Evolutionary conservation across 2,329 filamentous ascomycete species (phyloP).

Genomic region (Clonostachys rosea): DNA sequence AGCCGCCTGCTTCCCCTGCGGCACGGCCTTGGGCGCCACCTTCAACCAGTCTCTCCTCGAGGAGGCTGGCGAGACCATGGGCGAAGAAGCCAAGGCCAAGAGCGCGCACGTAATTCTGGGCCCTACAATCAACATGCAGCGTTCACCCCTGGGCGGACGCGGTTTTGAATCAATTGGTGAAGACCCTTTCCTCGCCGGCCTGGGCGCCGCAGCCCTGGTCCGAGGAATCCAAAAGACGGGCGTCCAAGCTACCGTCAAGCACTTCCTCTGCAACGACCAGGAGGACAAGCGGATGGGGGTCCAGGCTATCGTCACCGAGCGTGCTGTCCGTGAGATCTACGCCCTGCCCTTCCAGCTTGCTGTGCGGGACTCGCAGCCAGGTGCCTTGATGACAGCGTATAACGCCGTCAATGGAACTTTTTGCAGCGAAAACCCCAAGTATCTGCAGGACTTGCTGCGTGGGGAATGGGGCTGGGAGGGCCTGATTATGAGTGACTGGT

Average conservation of each 20-base stretch:
- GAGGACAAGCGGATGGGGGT: slow-evolving; percentile 54
- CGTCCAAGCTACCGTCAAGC: slow-evolving; percentile 53
- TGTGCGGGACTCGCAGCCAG: slow-evolving; percentile 44
- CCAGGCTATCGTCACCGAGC: slow-evolving; percentile 47
- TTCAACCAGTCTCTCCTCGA: slow-evolving; percentile 50
- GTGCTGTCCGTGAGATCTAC: slow-evolving; percentile 55
- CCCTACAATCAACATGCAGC: slow-evolving; percentile 60
- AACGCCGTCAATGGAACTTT: slow-evolving; percentile 54
- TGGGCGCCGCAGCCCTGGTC: slow-evolving; percentile 47
- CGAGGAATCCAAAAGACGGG: slow-evolving; percentile 52
- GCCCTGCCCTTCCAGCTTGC: slow-evolving; percentile 53
- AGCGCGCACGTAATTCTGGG: slow-evolving; percentile 55
- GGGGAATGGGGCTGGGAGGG: slow-evolving; percentile 55
- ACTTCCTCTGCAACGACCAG: slow-evolving; percentile 59
- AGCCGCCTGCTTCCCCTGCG: slow-evolving; percentile 58
- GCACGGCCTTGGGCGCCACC: slow-evolving; percentile 51
- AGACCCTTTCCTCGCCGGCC: slow-evolving; percentile 51
- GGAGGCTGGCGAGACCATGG: slow-evolving; percentile 45
- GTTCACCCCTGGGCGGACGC: slow-evolving; percentile 53
- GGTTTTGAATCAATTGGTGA: slow-evolving; percentile 57
- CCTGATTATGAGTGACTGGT: slow-evolving; percentile 57
- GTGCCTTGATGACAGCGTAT: slow-evolving; percentile 54
- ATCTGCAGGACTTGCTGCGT: slow-evolving; percentile 46
- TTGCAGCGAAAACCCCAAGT: slow-evolving; percentile 47
- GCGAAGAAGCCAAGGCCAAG: slow-evolving; percentile 48